A percentile compares a stretch with the other conserved stretches of the same genome.
phyloP scores from a whole-genome alignment of 148 eudicot species.

The Spergularia marina region DNA sequence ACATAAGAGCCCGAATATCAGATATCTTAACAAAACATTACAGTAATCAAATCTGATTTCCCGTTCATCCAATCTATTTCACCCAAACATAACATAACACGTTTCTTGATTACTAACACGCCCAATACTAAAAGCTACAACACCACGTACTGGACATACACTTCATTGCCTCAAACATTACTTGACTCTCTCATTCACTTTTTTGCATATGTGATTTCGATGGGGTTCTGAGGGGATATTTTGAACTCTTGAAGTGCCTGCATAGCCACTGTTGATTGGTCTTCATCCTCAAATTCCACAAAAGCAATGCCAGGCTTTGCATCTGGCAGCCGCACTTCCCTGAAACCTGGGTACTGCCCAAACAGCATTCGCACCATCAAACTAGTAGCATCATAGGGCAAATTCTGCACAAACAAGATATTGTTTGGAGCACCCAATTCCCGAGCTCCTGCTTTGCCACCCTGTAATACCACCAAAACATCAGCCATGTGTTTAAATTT shows the following conservation, averaged over 20 bases:
- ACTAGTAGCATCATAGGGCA: conserved; percentile 72
- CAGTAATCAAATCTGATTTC: not conserved
- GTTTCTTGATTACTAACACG: not conserved
- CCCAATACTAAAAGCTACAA: not conserved
- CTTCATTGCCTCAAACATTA: not conserved
- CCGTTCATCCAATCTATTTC: not conserved
- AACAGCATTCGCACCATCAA: conserved; percentile 77
- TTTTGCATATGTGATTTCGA: conserved; percentile 79
- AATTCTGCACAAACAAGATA: conserved; percentile 72
- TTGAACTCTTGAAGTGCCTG: conserved; percentile 89
- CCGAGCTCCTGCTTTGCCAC: conserved; percentile 51
- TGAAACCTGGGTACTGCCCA: conserved; percentile 85
- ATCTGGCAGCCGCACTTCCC: conserved; percentile 85
- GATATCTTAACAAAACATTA: not conserved
- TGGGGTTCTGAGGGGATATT: conserved; percentile 76
- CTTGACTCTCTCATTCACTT: conserved; percentile 35
- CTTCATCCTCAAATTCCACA: conserved; percentile 84
- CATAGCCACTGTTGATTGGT: conserved; percentile 78
- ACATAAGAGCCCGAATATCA: not conserved
- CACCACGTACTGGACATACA: not conserved
- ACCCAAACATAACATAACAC: not conserved
- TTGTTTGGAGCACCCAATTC: conserved; percentile 71
- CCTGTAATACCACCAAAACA: conserved; percentile 36
- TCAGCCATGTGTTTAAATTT: conserved; percentile 8
- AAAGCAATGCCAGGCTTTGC: conserved; percentile 98